Base-by-base conservation (phyloP, 2,329 filamentous ascomycete species). In the Beauveria sp. region DNA sequence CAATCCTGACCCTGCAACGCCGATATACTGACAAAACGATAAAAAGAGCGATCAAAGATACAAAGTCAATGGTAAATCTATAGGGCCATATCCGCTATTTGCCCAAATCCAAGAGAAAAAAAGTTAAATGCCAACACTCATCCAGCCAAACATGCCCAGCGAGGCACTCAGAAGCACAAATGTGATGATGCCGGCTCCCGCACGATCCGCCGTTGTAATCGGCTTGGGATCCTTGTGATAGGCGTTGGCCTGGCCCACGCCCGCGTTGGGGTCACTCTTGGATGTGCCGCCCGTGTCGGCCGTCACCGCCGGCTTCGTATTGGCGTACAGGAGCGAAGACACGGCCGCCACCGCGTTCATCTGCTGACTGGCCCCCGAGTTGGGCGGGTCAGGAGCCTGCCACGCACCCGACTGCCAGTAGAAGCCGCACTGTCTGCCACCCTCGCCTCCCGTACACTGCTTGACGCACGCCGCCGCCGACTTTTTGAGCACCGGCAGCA, bases 341-440 rank as follows among this genome's bases (percentile, higher is more conserved):
- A 86, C 78, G 3, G 85, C 79, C 28, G 80, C 79, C 16, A 87
- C 72, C 0, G 81, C 84, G 60, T 80, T 80, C 77, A 88, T 84
- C 67, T 84, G 77, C 70, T 88, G 83, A 9, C 85, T 83, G 57
- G 84, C 81, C 38, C 84, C 83, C 4, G 74, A 50, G 55, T 58
- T 79, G 62, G 77, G 26, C 6, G 58, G 52, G 12, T 49, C 28
- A 6, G 49, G 81, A 49, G 81, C 80, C 65, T 86, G 83, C 66
- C 79, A 86, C 5, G 66, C 68, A 2, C 75, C 78, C 5, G 71
- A 70, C 43, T 76, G 77, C 84, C 84, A 88, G 62, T 75, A 76
- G 56, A 84, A 77, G 16, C 83, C 80, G 66, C 85, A 88, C 16
- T 76, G 74, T 16, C 78, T 75, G 8, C 79, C 75, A 22, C 75